Percentiles rank a stretch among this genome's conserved stretches.
phyloP scores from a whole-genome alignment of 2,329 filamentous ascomycete genomes.

The Aurifilum marmelostoma region DNA sequence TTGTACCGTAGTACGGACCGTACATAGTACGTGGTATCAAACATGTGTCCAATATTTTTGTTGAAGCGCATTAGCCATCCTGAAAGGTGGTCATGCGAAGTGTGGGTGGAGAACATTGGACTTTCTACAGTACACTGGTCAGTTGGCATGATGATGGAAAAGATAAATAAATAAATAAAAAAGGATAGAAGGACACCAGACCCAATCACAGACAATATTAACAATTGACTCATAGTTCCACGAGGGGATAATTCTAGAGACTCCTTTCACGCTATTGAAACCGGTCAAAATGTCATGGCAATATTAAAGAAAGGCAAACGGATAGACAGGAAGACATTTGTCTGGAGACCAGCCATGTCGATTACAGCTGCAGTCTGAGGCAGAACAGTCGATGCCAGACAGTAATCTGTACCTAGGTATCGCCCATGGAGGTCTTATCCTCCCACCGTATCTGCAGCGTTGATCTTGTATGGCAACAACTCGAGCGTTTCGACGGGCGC shows the following conservation, averaged over 20 bases:
- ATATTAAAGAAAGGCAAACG: background rate
- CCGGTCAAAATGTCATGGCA: background rate
- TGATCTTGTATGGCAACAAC: background rate
- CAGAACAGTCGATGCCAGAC: background rate
- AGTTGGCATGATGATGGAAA: background rate
- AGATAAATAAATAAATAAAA: too few relatives aligned
- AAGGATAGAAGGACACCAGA: background rate
- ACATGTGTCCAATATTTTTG: background rate
- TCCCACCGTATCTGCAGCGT: background rate
- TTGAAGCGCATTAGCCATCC: background rate
- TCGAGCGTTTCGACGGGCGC: background rate
- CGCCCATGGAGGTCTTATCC: too few relatives aligned
- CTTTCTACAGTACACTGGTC: background rate
- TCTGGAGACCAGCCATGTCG: background rate
- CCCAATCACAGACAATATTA: accelerated
- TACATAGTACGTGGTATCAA: background rate
- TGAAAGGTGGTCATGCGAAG: background rate
- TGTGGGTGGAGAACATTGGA: background rate
- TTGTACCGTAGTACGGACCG: background rate
- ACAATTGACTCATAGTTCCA: background rate
- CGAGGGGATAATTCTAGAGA: background rate
- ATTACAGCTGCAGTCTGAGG: background rate
- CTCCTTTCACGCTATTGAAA: background rate
- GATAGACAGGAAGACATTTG: background rate
- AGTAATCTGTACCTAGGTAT: too few relatives aligned